Conservation (phyloP, 768 basidiomycete genomes). For the Boletus rex-veris region DNA sequence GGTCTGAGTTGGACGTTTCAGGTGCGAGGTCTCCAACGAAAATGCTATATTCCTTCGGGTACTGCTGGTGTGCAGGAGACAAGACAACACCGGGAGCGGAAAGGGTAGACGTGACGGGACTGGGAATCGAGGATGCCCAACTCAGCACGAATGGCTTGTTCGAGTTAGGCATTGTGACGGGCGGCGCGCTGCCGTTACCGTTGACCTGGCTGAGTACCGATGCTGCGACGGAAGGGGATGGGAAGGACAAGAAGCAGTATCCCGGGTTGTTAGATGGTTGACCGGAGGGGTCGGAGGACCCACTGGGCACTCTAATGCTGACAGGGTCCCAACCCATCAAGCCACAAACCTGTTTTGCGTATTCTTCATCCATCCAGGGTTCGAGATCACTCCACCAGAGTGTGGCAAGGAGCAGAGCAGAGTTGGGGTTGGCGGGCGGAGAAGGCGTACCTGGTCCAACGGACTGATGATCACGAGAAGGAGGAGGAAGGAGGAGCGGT, state of each 20-base stretch:
- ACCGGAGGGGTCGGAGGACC: constrained; percentile 52
- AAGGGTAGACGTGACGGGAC: constrained; percentile 31
- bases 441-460: constrained; percentile 14
- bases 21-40: constrained; percentile 94
- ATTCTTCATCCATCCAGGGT: constrained; percentile 97
- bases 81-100: constrained; percentile 27
- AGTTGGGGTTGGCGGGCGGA: constrained; percentile 27
- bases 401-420: constrained; percentile 48
- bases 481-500: constrained; percentile 9
- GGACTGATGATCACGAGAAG: constrained; percentile 18
- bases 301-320: constrained; percentile 67
- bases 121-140: constrained; percentile 58
- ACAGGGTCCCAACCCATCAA: constrained; percentile 86
- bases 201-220: constrained; percentile 69
- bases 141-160: constrained; percentile 75
- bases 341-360: constrained; percentile 81
- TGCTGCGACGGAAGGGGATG: constrained; percentile 63
- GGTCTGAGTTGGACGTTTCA: constrained; percentile 90
- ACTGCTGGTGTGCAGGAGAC: constrained; percentile 47
- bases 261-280: constrained; percentile 81
- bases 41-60: constrained; percentile 85
- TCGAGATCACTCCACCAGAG: constrained; percentile 89
- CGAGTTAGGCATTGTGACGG: constrained; percentile 83
- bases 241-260: constrained; percentile 86
- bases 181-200: constrained; percentile 36